Evolutionary conservation across 768 basidiomycete genomes (phyloP).

Genomic region (Naganishia antarctica): DNA sequence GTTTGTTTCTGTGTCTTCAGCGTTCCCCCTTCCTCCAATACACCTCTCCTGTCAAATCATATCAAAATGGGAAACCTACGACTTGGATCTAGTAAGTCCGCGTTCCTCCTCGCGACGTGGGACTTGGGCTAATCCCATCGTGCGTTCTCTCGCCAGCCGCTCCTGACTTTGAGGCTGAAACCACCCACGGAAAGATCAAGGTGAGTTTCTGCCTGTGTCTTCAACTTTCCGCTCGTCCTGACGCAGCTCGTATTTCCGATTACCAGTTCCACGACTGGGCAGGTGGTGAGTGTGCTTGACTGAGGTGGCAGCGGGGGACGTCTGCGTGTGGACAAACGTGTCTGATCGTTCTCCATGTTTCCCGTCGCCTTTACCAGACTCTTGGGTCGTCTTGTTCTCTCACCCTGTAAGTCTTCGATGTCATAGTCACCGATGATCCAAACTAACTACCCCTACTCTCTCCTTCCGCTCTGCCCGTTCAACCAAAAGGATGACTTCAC

Average conservation of each 20-base stretch:
- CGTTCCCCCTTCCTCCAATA: too few species aligned
- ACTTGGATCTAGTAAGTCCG: slow-evolving; percentile 23
- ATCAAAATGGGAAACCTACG: slow-evolving; percentile 28
- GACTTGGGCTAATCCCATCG: slow-evolving; percentile 45
- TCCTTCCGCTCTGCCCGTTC: slow-evolving; percentile 6
- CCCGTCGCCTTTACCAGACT: slow-evolving; percentile 46
- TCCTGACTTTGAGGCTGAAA: slow-evolving; percentile 81
- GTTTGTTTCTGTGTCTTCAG: too few species aligned
- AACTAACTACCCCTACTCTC: background rate
- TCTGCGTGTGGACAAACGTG: too few species aligned
- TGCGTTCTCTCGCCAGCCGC: slow-evolving; percentile 52
- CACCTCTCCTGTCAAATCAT: background rate
- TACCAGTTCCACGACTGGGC: slow-evolving; percentile 76
- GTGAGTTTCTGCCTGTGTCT: slow-evolving; percentile 51
- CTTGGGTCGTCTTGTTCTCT: slow-evolving; percentile 88
- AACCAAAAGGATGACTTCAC: slow-evolving; percentile 25
- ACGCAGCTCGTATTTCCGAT: background rate
- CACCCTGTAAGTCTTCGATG: slow-evolving; percentile 63
- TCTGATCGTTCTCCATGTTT: background rate
- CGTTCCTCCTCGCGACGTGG: too few species aligned
- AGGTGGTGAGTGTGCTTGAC: slow-evolving; percentile 49
- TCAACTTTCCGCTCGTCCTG: background rate
- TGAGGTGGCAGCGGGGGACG: background rate
- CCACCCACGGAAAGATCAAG: slow-evolving; percentile 77
- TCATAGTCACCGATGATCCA: slow-evolving; percentile 39